phyloP scores from a whole-genome alignment of 768 basidiomycete species.

The Lepiota venenata region DNA sequence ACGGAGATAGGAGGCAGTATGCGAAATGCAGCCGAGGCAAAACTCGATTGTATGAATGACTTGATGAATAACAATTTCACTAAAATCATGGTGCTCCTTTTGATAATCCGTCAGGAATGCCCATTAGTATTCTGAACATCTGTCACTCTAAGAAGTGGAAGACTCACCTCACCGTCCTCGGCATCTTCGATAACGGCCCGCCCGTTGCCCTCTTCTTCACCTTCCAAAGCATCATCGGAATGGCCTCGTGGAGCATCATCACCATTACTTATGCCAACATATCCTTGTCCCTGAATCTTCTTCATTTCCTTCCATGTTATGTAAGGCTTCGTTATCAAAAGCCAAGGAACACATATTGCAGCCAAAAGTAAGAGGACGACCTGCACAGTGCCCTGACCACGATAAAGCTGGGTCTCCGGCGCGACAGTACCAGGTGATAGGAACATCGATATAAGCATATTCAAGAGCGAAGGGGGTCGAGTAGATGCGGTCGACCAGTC shows the following conservation, averaged over 20 bases:
- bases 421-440: constrained; percentile 81
- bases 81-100: constrained; percentile 85
- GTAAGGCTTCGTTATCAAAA: constrained; percentile 92
- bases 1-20: constrained; percentile 91
- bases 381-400: constrained; percentile 86
- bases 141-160: constrained; percentile 11
- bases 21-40: constrained; percentile 97
- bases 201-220: constrained; percentile 80
- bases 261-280: constrained; percentile 56
- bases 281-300: constrained; percentile 79
- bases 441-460: constrained; percentile 97
- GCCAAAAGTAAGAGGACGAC: constrained; percentile 75
- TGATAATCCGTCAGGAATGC: constrained; percentile 8
- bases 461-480: constrained; percentile 85
- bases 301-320: constrained; percentile 87
- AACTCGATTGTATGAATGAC: constrained; percentile 99
- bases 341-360: constrained; percentile 89
- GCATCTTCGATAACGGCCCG: constrained; percentile 69
- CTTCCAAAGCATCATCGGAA: constrained; percentile 63
- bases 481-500: constrained; percentile 78
- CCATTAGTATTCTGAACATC: not conserved
- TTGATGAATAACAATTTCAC: constrained; percentile 95
- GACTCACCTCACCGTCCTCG: constrained; percentile 77
- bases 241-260: constrained; percentile 51
- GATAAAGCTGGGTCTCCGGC: constrained; percentile 68